phyloP scores from a whole-genome alignment of 2,329 filamentous ascomycete genomes.

The Pseudocercospora crystallina region DNA sequence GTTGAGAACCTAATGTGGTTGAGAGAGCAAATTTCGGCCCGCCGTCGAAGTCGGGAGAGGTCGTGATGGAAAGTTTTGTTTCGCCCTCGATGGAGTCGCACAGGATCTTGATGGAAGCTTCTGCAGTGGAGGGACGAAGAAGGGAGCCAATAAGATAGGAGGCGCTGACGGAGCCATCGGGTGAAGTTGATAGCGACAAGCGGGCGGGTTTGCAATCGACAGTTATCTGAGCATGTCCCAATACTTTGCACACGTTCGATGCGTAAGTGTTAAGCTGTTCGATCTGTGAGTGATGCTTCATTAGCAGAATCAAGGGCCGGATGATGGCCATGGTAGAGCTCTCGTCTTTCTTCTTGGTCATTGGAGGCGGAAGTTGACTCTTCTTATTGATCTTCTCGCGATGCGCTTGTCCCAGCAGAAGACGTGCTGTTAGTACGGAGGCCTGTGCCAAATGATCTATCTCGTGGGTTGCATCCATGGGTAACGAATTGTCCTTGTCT shows the following conservation, averaged over 20 bases:
- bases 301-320: conserved; percentile 51
- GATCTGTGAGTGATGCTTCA: no score
- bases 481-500: conserved; percentile 18
- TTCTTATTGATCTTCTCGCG: conserved; percentile 70
- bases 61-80: conserved; percentile 55
- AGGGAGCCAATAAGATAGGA: no score
- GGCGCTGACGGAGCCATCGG: no score
- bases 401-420: conserved; percentile 78
- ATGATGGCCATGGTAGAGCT: conserved; percentile 56
- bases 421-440: conserved; percentile 66
- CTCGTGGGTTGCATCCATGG: conserved; percentile 26
- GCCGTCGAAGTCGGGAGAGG: conserved; percentile 46
- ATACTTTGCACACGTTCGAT: no score
- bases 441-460: conserved; percentile 59
- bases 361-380: conserved; percentile 61
- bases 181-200: no score
- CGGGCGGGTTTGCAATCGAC: no score
- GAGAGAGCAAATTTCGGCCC: background rate
- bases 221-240: no score
- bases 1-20: background rate
- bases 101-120: no score
- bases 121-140: no score
- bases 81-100: no score
- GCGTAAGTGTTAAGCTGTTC: no score
- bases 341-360: conserved; percentile 51